phyloP scores from a whole-genome alignment of 805 yeast species.

The Sugiyamaella boreocaroliniensis region DNA sequence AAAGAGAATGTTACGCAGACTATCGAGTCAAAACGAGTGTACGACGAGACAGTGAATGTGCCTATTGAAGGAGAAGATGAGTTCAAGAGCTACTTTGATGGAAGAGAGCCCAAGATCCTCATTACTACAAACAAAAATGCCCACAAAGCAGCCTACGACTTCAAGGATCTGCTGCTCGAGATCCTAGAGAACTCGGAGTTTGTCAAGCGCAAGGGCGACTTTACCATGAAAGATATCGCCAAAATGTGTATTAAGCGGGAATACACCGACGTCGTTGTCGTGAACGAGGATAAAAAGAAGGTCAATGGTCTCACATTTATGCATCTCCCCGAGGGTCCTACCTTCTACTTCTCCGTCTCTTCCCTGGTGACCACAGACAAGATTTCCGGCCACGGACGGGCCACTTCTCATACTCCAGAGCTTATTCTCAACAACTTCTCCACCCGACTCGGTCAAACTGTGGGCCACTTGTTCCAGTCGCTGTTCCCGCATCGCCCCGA shows the following conservation, averaged over 20 bases:
- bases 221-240: conserved; percentile 80
- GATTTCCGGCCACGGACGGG: conserved; percentile 81
- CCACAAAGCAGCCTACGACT: conserved; percentile 77
- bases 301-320: conserved; percentile 90
- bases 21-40: conserved; percentile 75
- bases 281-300: conserved; percentile 88
- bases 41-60: conserved; percentile 67
- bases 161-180: conserved; percentile 80
- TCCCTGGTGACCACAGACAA: conserved; percentile 69
- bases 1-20: conserved; percentile 74
- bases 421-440: conserved; percentile 85
- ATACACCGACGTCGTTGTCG: conserved; percentile 78
- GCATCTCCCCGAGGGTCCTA: conserved; percentile 92
- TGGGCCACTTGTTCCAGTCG: conserved; percentile 86
- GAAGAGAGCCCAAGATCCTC: conserved; percentile 73
- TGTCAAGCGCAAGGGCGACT: conserved; percentile 80
- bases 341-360: conserved; percentile 80
- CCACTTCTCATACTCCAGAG: conserved; percentile 90
- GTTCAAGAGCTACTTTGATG: conserved; percentile 53
- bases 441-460: conserved; percentile 88
- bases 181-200: conserved; percentile 66
- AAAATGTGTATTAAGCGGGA: conserved; percentile 73
- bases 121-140: conserved; percentile 87
- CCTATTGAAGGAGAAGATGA: conserved; percentile 42
- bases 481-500: conserved; percentile 91